These are phyloP conservation scores for Globomyces pollinis-pini DNA, from an alignment of 192 early-diverging fungal genomes.

Conservation along the genomic window DNA sequence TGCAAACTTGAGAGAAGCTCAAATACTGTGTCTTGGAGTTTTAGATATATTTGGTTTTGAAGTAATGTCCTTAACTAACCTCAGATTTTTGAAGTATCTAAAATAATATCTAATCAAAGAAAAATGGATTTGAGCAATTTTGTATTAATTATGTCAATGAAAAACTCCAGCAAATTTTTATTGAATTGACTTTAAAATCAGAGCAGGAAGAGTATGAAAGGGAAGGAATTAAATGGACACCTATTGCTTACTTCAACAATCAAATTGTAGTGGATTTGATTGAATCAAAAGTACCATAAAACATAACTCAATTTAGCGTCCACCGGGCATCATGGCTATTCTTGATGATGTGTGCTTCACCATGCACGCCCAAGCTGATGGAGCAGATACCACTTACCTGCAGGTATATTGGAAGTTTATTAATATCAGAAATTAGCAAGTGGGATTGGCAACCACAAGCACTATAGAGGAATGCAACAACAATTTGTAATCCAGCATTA, in stretches of 20 bases:
- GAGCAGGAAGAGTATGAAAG: constrained; percentile 97
- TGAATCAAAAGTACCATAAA: constrained; percentile 63
- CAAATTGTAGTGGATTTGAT: constrained; percentile 98
- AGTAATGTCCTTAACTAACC: constrained; percentile 14
- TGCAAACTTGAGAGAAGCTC: constrained; percentile 46
- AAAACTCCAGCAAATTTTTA: constrained; percentile 97
- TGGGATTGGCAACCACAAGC: constrained; percentile 43
- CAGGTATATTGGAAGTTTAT: constrained; percentile 23
- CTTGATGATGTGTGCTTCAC: constrained; percentile 98
- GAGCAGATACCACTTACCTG: constrained; percentile 47
- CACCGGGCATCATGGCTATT: constrained; percentile 79
- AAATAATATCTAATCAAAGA: too few species aligned
- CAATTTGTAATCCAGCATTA: constrained; percentile 87
- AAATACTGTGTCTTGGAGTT: constrained; percentile 67
- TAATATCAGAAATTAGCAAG: constrained; percentile 44
- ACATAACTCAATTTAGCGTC: constrained; percentile 45
- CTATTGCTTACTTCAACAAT: constrained; percentile 99
- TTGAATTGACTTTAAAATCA: constrained; percentile 93
- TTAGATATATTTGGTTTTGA: constrained; percentile 99
- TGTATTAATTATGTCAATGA: constrained; percentile 99
- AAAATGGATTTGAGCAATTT: constrained; percentile 97
- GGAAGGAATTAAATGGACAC: constrained; percentile 96
- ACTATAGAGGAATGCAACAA: constrained; percentile 45
- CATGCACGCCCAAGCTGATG: constrained; percentile 77
- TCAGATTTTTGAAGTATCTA: constrained; percentile 65